These are phyloP conservation scores for Antrodiella citrinella DNA, from an alignment of 768 basidiomycete genomes.

Conservation along the genomic window DNA sequence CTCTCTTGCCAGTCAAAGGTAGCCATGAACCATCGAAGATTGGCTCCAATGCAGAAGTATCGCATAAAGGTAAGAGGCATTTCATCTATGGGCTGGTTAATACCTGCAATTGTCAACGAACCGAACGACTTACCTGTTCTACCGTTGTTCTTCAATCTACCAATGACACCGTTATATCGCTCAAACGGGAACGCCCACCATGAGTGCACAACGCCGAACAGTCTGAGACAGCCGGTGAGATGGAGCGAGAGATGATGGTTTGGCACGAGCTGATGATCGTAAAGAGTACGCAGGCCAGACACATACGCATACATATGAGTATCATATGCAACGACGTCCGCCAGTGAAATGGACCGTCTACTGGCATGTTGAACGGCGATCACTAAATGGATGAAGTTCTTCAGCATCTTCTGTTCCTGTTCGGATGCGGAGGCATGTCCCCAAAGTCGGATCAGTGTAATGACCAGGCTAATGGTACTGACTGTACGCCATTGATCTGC, in stretches of 20 bases:
- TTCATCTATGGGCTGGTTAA: not conserved
- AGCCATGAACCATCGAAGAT: not conserved
- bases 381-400: conserved; percentile 1
- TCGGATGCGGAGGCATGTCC: not conserved
- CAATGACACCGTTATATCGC: not conserved
- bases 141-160: not conserved
- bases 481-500: conserved; percentile 18
- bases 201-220: conserved; percentile 2
- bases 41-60: not conserved
- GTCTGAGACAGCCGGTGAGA: not conserved
- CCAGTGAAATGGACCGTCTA: not conserved
- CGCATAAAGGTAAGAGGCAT: not conserved
- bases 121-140: not conserved
- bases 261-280: not conserved
- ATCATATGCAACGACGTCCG: not conserved
- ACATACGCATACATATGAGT: not conserved
- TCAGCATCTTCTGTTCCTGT: not conserved
- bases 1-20: not conserved
- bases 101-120: too few relatives aligned
- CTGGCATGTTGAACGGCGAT: not conserved
- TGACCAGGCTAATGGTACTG: conserved; percentile 13
- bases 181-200: conserved; percentile 5
- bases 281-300: not conserved
- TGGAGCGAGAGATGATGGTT: conserved; percentile 4
- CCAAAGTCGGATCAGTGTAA: conserved; percentile 17